A percentile compares a stretch with the other conserved stretches of the same genome.
These are phyloP conservation scores for Handroanthus guayacan DNA, from an alignment of 257 asterid species.

Conservation along the genomic window DNA sequence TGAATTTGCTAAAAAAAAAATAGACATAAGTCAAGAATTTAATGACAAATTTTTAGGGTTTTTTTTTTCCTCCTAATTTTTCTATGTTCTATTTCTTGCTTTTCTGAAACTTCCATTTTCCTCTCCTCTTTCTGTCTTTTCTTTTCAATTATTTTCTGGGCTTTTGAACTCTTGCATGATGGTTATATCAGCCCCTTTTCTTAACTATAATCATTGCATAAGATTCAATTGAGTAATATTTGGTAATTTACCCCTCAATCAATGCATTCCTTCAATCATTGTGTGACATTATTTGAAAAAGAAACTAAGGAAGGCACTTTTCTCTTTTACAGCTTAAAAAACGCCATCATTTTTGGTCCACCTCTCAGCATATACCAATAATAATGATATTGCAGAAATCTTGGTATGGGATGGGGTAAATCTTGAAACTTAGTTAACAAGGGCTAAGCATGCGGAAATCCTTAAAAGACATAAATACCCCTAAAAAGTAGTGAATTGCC, in stretches of 20 bases:
- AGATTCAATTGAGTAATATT: conserved; percentile 20
- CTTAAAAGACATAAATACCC: too few species aligned
- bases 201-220: background rate
- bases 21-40: too few species aligned
- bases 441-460: too few species aligned
- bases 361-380: background rate
- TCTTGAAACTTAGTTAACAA: too few species aligned
- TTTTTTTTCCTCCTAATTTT: too few species aligned
- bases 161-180: background rate
- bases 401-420: background rate
- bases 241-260: conserved; percentile 9
- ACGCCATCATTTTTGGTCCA: conserved; percentile 1
- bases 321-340: background rate
- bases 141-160: too few species aligned
- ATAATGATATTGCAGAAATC: background rate
- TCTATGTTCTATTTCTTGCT: too few species aligned
- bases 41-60: too few species aligned
- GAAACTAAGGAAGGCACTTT: conserved; percentile 10
- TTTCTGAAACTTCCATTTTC: too few species aligned
- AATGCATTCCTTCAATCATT: conserved; percentile 16
- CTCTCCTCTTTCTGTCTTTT: too few species aligned
- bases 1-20: background rate
- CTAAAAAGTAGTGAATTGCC: too few species aligned
- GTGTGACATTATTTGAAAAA: conserved; percentile 19
- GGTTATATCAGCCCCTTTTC: background rate